Evolutionary conservation across 164 flowering plant species (phyloP).

Genomic region (grape (Vitis vinifera)): DNA sequence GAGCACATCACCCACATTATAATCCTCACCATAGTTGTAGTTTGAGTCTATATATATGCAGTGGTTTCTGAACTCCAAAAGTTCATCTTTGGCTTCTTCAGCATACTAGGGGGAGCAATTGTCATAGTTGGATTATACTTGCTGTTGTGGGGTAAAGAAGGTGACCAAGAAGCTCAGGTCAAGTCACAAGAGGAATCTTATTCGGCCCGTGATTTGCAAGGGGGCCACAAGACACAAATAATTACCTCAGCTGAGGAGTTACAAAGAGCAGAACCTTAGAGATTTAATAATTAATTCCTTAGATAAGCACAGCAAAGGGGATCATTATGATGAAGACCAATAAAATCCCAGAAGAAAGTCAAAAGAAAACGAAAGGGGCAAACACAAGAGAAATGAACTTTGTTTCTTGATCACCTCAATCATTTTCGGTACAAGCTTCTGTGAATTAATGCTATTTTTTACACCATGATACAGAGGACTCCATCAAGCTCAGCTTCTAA

Average conservation of each 20-base stretch:
- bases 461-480: no score
- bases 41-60: no score
- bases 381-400: no score
- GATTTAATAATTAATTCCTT: neutral
- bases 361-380: no score
- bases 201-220: conserved; percentile 14
- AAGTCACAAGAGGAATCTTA: conserved; percentile 20
- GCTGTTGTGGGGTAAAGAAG: conserved; percentile 84
- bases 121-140: conserved; percentile 71
- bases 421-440: no score
- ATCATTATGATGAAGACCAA: neutral
- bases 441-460: no score
- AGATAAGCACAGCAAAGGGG: neutral
- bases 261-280: conserved; percentile 14
- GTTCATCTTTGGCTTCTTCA: conserved; percentile 22
- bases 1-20: no score
- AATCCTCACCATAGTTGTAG: no score
- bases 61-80: neutral
- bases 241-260: conserved; percentile 14
- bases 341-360: neutral
- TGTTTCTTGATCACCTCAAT: no score
- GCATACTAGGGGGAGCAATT: conserved; percentile 64
- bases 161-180: conserved; percentile 28
- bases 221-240: conserved; percentile 14
- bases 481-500: no score